Evolutionary conservation across 2,329 filamentous ascomycete genomes (phyloP), one percentile per base, ranked within the genome.

Genomic region (Coniosporium tulheliwenetii): DNA sequence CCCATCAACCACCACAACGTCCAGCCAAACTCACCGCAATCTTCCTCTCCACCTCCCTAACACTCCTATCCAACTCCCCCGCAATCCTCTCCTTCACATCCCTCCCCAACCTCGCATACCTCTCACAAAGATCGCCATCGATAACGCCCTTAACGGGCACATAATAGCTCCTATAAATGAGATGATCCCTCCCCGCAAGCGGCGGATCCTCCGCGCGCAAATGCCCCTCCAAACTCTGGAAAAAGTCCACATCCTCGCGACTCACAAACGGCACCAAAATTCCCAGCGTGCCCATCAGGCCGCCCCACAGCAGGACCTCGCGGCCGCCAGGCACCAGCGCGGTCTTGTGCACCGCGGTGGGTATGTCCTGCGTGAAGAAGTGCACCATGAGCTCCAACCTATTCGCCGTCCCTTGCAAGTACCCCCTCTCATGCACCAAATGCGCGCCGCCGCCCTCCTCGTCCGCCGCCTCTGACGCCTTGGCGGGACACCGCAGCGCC

Each of bases 11-110:
- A 3, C 10, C n/a, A n/a, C n/a, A n/a, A n/a, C n/a, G n/a, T n/a
- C n/a, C 10, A 33, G 4, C 3, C 10, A 13, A 5, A 33, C 32
- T 33, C 32, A 33, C 32, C 32, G 32, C 49, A 55, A 98, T 89
- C 66, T 95, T 95, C 54, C 91, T 79, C 69, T 98, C 93, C 54
- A 98, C 91, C 63, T 96, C 85, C 51, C 85, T 68, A 41, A 95
- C 79, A 35, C 84, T 89, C 43, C 91, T 79, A 61, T 96, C 91
- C 50, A 96, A 62, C 61, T 96, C 89, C 39, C 75, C 86, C 2
- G 89, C 89, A 65, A 98, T 93, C 75, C 87, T 86, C 62, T 85
- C 79, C 70, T 95, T 94, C 68, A 85, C 87, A 53, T 95, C 89
- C 50, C 79, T 81, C 19, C 81, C 73, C 45, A 98, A 68, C 44